phyloP scores from a whole-genome alignment of 179 eudicot genomes.

The Beta corolliflora region DNA sequence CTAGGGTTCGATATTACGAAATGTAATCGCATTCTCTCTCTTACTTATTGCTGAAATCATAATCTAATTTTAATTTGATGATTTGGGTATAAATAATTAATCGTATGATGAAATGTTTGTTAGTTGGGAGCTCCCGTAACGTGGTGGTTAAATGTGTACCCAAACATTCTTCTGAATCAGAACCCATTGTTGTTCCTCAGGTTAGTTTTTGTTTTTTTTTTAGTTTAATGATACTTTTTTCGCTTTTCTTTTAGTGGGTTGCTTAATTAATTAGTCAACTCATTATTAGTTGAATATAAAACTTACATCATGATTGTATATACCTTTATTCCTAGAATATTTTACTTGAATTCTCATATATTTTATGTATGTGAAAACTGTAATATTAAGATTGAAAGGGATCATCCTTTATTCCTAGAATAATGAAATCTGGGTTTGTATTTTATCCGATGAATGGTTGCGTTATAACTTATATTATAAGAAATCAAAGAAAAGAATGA shows the following conservation, averaged over 20 bases:
- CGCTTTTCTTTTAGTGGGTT: background rate
- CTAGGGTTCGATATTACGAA: background rate
- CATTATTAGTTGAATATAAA: background rate
- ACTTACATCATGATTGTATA: conserved; percentile 5
- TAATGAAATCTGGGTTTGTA: conserved; percentile 10
- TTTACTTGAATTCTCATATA: background rate
- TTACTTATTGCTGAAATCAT: background rate
- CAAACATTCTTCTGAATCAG: conserved; percentile 27
- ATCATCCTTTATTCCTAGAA: background rate
- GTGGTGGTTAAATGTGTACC: conserved; percentile 36
- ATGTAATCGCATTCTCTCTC: conserved; percentile 13
- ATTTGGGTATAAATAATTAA: background rate
- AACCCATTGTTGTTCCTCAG: conserved; percentile 23
- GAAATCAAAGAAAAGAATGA: too few relatives aligned
- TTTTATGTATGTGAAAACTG: background rate
- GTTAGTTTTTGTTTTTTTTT: conserved; percentile 16
- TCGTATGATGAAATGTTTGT: background rate
- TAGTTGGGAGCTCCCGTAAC: conserved; percentile 32
- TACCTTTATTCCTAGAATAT: background rate
- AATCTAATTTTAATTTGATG: background rate
- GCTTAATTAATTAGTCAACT: background rate
- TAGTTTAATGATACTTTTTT: background rate
- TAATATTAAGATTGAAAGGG: background rate
- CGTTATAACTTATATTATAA: background rate
- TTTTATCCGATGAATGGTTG: background rate